A percentile compares a stretch with the other conserved stretches of the same genome.
Conservation (phyloP, 2,329 filamentous ascomycete genomes). For the Fusarium praegraminearum region DNA sequence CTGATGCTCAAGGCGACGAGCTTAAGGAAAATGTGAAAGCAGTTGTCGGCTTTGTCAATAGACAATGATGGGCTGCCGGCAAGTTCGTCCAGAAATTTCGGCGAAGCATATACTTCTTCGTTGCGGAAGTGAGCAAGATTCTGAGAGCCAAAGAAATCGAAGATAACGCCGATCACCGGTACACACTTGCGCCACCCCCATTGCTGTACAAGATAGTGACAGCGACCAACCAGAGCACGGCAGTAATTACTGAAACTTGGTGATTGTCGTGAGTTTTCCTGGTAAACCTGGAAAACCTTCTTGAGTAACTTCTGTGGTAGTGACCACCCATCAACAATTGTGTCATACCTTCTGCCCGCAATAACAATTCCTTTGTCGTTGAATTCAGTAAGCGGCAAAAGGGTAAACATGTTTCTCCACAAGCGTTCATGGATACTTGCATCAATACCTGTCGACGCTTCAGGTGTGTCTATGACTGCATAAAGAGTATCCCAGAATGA, state of each 20-base stretch:
- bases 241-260: slow-evolving; percentile 76
- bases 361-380: slow-evolving; percentile 64
- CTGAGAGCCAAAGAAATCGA: slow-evolving; percentile 75
- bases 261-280: slow-evolving; percentile 64
- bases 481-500: slow-evolving; percentile 73
- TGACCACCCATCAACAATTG: slow-evolving; percentile 67
- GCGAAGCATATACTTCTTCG: slow-evolving; percentile 72
- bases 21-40: slow-evolving; percentile 77
- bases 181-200: slow-evolving; percentile 74
- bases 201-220: slow-evolving; percentile 71
- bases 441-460: slow-evolving; percentile 55
- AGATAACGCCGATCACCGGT: slow-evolving; percentile 69
- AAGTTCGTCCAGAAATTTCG: slow-evolving; percentile 70
- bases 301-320: slow-evolving; percentile 69
- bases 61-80: slow-evolving; percentile 59
- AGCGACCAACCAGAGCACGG: slow-evolving; percentile 68
- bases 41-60: slow-evolving; percentile 67
- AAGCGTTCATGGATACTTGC: slow-evolving; percentile 64
- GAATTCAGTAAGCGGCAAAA: slow-evolving; percentile 72
- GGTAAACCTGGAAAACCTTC: slow-evolving; percentile 69
- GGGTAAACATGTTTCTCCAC: slow-evolving; percentile 70
- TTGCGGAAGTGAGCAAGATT: slow-evolving; percentile 72
- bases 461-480: slow-evolving; percentile 55
- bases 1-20: slow-evolving; percentile 69
- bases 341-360: slow-evolving; percentile 48